Base-by-base conservation (phyloP, 73 alveolate genomes). In the Paramecium tetraurelia region DNA sequence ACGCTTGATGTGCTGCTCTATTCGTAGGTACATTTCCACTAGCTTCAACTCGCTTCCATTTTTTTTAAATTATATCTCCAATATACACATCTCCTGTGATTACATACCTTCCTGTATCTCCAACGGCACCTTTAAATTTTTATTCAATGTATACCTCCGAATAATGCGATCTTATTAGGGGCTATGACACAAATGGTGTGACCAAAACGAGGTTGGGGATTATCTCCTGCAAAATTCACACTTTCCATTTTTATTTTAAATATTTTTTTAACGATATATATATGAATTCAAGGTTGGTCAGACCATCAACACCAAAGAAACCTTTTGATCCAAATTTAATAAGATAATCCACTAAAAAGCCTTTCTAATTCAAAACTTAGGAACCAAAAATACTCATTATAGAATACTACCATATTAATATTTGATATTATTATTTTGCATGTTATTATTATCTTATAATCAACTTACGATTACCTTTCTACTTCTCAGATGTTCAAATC, bases 61-160 rank as follows among this genome's bases (percentile, higher is more conserved):
- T 89, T 93, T 86, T 76, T 2, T 94, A 75, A 12, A 63, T 93
- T 44, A 95, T 46, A 76, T 96, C 98, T 44, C 98, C 94, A 53
- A 94, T 92, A 92, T 95, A 98, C n/a, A 99, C 98, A 93, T 99
- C 99, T 22, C 99, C 99, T n/a, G 99, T 99, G 85, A 99, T 99
- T 89, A 98, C 94, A 95, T 97, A 99, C 85, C 96, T 96, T 46
- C 99, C 99, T 68, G 99, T 98, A 92, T 96, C 98, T 3, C 98
- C 97, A 3, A 98, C 96, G 12, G 99, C 99, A 8, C 98, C 98
- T 41, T 48, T 48, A 48, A 38, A 76, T 21, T 4, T 48, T 33
- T 6, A 76, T 33, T 11, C 14, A 24, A 33, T 1, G 5, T n/a
- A 43, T 76, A 87, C 93, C 93, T 29, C 99, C 99, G 41, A 96